Evolutionary conservation across 2,329 filamentous ascomycete species (phyloP).

Genomic region (Fusarium succisae): DNA sequence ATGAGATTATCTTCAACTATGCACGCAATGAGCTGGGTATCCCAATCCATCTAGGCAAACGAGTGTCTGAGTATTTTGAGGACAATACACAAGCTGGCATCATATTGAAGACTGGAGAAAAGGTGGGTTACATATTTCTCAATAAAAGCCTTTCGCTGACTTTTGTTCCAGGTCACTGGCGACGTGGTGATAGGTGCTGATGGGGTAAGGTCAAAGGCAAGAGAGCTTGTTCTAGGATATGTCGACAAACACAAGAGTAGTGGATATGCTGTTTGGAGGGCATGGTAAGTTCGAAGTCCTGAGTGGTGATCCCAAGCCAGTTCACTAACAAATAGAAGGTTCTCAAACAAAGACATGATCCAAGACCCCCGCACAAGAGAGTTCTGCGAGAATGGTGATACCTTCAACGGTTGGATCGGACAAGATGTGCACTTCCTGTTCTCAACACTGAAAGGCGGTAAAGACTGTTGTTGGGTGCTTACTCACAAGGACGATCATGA

Average conservation of each 20-base stretch:
- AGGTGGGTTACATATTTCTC: not conserved
- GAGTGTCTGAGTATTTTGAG: constrained; percentile 25
- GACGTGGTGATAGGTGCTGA: constrained; percentile 35
- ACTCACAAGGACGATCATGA: constrained; percentile 53
- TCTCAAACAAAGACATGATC: constrained; percentile 59
- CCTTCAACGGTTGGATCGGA: constrained; percentile 64
- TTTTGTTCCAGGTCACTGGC: not conserved
- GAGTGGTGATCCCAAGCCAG: fast-evolving
- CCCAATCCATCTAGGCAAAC: constrained; percentile 19
- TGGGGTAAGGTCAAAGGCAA: constrained; percentile 29
- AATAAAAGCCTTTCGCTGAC: not conserved
- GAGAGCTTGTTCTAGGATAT: constrained; percentile 31
- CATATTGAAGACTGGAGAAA: constrained; percentile 14
- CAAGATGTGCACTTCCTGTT: constrained; percentile 59
- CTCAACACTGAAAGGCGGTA: constrained; percentile 58
- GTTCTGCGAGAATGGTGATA: constrained; percentile 65
- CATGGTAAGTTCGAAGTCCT: constrained; percentile 54
- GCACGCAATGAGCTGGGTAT: constrained; percentile 23
- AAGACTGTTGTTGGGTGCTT: constrained; percentile 64
- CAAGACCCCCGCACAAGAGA: constrained; percentile 61
- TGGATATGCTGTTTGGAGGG: constrained; percentile 49
- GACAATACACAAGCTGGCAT: constrained; percentile 4
- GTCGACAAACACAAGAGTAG: constrained; percentile 29
- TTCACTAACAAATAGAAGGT: not conserved
- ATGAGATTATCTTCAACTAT: constrained; percentile 30